A percentile compares a stretch with the other conserved stretches of the same genome.
Evolutionary conservation across 1,139 yeast species (phyloP).

Genomic region (Saccharomyces hybrid): DNA sequence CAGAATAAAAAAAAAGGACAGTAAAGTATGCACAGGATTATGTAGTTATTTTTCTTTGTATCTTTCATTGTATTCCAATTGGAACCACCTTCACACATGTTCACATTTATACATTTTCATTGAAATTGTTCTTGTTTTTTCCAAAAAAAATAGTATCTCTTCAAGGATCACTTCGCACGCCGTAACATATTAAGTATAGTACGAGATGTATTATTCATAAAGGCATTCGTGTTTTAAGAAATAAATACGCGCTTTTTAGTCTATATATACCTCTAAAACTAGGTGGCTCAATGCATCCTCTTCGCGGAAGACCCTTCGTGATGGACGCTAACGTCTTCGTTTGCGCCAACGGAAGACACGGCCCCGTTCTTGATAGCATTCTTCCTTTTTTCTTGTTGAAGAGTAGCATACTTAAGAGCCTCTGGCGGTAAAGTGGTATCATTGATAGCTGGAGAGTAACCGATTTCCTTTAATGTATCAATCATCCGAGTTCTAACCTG

Average conservation of each 20-base stretch:
- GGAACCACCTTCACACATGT: too few relatives aligned
- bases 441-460: constrained; percentile 35
- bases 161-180: background rate
- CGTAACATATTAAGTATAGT: too few relatives aligned
- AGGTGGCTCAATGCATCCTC: background rate
- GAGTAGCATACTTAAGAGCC: constrained; percentile 10
- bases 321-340: background rate
- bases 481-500: constrained; percentile 38
- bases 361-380: background rate
- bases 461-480: constrained; percentile 35
- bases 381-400: background rate
- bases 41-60: background rate
- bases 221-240: background rate
- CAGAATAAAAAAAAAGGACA: background rate
- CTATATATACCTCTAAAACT: background rate
- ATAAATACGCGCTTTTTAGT: background rate
- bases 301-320: background rate
- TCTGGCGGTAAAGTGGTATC: constrained; percentile 28
- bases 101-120: background rate
- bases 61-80: background rate
- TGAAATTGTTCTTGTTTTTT: background rate
- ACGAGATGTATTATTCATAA: background rate
- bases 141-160: background rate
- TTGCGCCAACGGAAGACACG: background rate
- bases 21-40: background rate